A percentile compares a stretch with the other conserved stretches of the same genome.
Evolutionary conservation across 257 asterid species (phyloP).

Genomic region (Phtheirospermum japonicum): DNA sequence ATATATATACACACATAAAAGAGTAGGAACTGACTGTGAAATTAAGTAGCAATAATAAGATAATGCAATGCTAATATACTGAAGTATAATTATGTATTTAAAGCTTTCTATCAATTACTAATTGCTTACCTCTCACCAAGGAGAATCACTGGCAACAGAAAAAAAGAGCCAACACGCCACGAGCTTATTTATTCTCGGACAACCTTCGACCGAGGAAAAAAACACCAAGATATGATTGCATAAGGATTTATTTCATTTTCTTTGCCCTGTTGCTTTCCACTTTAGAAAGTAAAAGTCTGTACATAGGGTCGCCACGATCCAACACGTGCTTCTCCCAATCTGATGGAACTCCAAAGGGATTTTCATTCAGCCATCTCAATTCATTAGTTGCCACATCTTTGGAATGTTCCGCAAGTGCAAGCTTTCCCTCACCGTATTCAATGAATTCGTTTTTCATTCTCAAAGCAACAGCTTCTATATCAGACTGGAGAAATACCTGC

Average conservation of each 20-base stretch:
- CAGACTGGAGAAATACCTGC: conserved; percentile 93
- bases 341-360: conserved; percentile 82
- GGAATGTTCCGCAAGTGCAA: conserved; percentile 34
- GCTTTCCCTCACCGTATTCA: conserved; percentile 62
- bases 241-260: conserved; percentile 22
- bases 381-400: conserved; percentile 18
- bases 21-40: too few relatives aligned
- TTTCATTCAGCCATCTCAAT: conserved; percentile 60
- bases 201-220: conserved; percentile 1
- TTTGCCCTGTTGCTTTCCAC: conserved; percentile 27
- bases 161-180: conserved; percentile 8
- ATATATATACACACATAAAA: too few relatives aligned
- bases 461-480: conserved; percentile 66
- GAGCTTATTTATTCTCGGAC: background rate
- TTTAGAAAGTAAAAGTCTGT: conserved; percentile 66
- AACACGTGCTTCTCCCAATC: conserved; percentile 91
- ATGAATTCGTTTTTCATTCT: conserved; percentile 74
- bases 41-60: too few relatives aligned
- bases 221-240: conserved; percentile 1
- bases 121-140: too few relatives aligned
- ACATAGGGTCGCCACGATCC: conserved; percentile 76
- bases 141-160: too few relatives aligned
- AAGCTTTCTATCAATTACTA: too few relatives aligned
- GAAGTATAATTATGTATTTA: too few relatives aligned
- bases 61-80: too few relatives aligned